Conservation (phyloP, 371 early-diverging fungal genomes). For the Lichtheimia hyalospora region DNA sequence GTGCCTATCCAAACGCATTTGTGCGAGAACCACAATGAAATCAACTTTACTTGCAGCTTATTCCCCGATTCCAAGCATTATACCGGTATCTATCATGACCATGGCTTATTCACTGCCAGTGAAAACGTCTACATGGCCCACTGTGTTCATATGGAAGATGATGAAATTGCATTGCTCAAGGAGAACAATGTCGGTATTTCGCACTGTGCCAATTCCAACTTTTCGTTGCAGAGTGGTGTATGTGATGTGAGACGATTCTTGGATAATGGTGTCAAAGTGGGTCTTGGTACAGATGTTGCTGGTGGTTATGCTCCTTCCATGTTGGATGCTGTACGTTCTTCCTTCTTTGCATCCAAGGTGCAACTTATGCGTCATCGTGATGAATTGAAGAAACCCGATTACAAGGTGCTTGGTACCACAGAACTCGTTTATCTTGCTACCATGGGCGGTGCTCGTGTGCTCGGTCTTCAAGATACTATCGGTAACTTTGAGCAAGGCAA, state of each 20-base stretch:
- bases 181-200: conserved; percentile 69
- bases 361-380: conserved; percentile 39
- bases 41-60: conserved; percentile 64
- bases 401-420: conserved; percentile 30
- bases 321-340: conserved; percentile 81
- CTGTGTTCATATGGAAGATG: conserved; percentile 80
- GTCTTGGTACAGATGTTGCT: conserved; percentile 91
- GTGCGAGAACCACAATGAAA: conserved; percentile 81
- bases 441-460: conserved; percentile 82
- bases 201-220: conserved; percentile 93
- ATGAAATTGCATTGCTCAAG: conserved; percentile 67
- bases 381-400: conserved; percentile 15
- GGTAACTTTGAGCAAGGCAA: conserved; percentile 85
- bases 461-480: conserved; percentile 67
- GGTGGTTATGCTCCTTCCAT: conserved; percentile 86
- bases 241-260: conserved; percentile 79
- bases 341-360: conserved; percentile 72
- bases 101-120: conserved; percentile 59
- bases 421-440: conserved; percentile 89
- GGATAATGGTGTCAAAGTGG: conserved; percentile 72
- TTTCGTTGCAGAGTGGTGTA: conserved; percentile 79
- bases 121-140: conserved; percentile 87
- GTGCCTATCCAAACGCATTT: conserved; percentile 84
- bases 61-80: conserved; percentile 75
- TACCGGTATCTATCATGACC: conserved; percentile 73